Evolutionary conservation across 148 eudicot species (phyloP).

Genomic region (Heliosperma pusillum): DNA sequence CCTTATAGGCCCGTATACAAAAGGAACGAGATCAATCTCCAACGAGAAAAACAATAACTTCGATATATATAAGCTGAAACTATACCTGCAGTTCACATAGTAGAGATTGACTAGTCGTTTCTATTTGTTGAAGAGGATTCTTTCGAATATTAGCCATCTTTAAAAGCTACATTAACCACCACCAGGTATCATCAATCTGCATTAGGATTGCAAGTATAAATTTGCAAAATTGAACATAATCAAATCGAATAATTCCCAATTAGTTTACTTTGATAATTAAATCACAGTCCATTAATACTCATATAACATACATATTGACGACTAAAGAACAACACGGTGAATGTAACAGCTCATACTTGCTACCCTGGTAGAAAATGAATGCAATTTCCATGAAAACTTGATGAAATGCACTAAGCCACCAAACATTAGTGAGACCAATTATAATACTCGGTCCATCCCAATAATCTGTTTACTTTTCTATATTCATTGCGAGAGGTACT

Average conservation of each 20-base stretch:
- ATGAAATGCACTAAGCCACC: not conserved
- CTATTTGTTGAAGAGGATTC: constrained; percentile 33
- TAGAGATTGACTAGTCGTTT: constrained; percentile 48
- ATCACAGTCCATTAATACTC: not conserved
- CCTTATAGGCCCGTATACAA: constrained; percentile 25
- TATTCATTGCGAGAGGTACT: too few species aligned
- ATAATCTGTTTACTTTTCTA: too few species aligned
- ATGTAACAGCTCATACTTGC: not conserved
- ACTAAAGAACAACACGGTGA: not conserved
- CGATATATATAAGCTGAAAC: not conserved
- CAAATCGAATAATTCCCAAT: not conserved
- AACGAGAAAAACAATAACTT: not conserved
- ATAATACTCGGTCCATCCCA: too few species aligned
- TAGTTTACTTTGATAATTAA: not conserved
- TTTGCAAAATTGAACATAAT: not conserved
- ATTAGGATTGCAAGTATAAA: not conserved
- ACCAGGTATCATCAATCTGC: constrained; percentile 4
- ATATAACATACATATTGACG: not conserved
- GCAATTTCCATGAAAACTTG: not conserved
- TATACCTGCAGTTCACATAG: constrained; percentile 44
- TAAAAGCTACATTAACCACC: constrained; percentile 15
- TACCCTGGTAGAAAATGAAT: not conserved
- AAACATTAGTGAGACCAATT: not conserved
- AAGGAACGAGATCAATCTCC: not conserved
- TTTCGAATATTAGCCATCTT: constrained; percentile 33